Evolutionary conservation across 345 rosid genomes (phyloP).

Genomic region (Populus pruinosa): DNA sequence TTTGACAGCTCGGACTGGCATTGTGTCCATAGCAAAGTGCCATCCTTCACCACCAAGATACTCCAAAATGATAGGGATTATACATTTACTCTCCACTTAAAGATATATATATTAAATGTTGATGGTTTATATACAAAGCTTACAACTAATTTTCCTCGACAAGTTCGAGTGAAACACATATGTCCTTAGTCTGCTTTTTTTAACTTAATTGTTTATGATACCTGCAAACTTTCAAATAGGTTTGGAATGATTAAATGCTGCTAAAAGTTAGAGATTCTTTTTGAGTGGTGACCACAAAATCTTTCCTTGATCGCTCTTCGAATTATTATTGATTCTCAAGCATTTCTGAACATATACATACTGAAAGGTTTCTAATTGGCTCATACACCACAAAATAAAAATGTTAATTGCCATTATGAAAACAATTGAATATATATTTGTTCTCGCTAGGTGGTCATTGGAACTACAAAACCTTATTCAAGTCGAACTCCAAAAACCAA

Average conservation of each 20-base stretch:
- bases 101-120: constrained; percentile 17
- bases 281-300: constrained; percentile 5
- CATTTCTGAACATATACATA: not conserved
- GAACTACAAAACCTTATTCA: not conserved
- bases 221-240: constrained; percentile 11
- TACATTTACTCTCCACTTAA: constrained; percentile 31
- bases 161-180: constrained; percentile 33
- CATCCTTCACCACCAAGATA: constrained; percentile 21
- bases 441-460: not conserved
- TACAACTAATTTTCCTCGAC: constrained; percentile 18
- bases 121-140: constrained; percentile 26
- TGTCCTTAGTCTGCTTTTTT: constrained; percentile 8
- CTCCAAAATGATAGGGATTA: constrained; percentile 27
- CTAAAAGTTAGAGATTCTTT: constrained; percentile 20
- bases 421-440: not conserved
- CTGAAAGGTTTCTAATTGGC: not conserved
- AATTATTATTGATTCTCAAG: not conserved
- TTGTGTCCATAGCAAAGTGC: not conserved
- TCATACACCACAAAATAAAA: not conserved
- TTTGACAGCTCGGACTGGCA: not conserved
- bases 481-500: not conserved
- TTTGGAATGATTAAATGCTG: constrained; percentile 22
- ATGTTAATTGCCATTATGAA: not conserved
- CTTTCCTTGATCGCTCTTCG: not conserved
- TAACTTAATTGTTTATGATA: constrained; percentile 5